These are phyloP conservation scores for Xerocomellus amylosporus DNA, from an alignment of 768 basidiomycete species.

Conservation along the genomic window DNA sequence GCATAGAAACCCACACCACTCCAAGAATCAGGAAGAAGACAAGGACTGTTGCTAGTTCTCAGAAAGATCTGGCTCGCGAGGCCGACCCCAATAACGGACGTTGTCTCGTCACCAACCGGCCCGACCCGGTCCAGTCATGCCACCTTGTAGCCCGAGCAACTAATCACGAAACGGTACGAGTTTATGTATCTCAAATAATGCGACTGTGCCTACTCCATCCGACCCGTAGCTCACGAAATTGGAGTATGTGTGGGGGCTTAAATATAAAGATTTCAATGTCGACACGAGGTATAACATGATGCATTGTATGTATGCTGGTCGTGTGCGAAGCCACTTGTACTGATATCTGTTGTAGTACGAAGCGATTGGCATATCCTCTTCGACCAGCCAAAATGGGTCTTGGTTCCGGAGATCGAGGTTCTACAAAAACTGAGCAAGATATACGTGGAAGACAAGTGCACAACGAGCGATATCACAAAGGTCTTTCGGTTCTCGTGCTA, in stretches of 20 bases:
- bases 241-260: not conserved
- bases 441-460: not conserved
- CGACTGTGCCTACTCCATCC: not conserved
- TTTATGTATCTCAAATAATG: too few species aligned
- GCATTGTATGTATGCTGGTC: not conserved
- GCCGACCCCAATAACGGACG: not conserved
- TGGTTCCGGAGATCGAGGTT: not conserved
- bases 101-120: not conserved
- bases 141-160: not conserved
- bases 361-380: not conserved
- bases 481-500: not conserved
- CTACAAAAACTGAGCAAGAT: not conserved
- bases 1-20: too few species aligned
- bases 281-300: not conserved
- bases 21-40: too few species aligned
- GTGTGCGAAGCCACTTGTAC: not conserved
- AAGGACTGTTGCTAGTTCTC: too few species aligned
- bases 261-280: not conserved
- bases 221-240: not conserved
- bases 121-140: not conserved
- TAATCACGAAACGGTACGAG: not conserved
- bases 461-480: not conserved
- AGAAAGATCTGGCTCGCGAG: too few species aligned
- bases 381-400: not conserved
- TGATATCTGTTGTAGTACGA: not conserved